Percentiles rank a stretch among this genome's conserved stretches.
Evolutionary conservation across 192 early-diverging fungal species (phyloP).

Genomic region (Lobulomyces angularis): DNA sequence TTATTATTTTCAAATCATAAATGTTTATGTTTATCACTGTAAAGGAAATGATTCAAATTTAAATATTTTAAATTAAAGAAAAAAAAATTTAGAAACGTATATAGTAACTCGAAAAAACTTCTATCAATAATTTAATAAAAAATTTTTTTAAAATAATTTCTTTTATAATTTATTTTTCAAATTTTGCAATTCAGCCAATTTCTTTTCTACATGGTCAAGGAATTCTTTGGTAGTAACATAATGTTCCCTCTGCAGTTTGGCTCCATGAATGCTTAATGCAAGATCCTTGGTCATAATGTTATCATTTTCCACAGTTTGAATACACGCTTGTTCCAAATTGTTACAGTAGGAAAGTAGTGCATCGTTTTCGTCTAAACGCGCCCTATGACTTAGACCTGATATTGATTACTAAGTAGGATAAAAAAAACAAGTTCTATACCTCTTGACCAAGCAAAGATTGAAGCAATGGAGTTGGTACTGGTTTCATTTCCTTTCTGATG

Average conservation of each 20-base stretch:
- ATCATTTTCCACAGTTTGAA: constrained; percentile 72
- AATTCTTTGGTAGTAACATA: constrained; percentile 83
- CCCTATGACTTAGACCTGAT: constrained; percentile 85
- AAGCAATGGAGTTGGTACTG: constrained; percentile 90
- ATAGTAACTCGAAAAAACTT: no score
- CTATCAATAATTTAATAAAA: no score
- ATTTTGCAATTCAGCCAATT: no score
- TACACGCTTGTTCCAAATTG: constrained; percentile 75
- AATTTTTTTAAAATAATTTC: no score
- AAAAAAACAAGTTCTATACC: no score
- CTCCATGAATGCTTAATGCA: constrained; percentile 84
- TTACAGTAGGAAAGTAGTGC: constrained; percentile 60
- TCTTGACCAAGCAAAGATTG: constrained; percentile 87
- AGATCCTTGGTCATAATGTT: constrained; percentile 97
- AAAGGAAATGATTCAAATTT: no score
- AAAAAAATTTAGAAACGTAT: no score
- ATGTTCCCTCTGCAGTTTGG: constrained; percentile 55
- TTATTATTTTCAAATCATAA: no score
- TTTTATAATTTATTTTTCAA: no score
- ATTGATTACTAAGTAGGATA: no score
- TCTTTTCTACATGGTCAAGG: constrained; percentile 74
- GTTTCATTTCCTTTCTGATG: constrained; percentile 93
- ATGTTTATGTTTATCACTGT: no score
- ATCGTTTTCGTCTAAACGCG: constrained; percentile 77
- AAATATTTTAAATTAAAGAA: no score